Conservation (phyloP, 345 rosid species). For the Lepidium africanum region DNA sequence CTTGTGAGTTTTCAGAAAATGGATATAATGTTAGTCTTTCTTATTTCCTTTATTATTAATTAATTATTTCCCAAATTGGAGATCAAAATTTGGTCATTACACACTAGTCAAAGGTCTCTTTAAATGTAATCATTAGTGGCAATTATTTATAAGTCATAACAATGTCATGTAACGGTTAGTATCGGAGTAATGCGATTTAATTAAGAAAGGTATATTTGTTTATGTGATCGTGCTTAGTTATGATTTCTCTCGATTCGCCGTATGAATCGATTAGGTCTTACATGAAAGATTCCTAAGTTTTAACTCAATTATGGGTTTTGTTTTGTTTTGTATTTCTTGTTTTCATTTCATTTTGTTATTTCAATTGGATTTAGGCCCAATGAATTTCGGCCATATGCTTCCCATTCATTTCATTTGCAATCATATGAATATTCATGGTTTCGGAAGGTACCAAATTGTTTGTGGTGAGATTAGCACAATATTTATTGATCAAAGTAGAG, state of each 20-base stretch:
- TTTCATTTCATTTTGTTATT: neutral
- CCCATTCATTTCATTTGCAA: neutral
- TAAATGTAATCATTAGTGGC: neutral
- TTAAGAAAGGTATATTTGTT: constrained; percentile 9
- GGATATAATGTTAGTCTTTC: neutral
- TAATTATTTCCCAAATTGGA: neutral
- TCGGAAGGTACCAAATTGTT: neutral
- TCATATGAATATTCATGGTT: neutral
- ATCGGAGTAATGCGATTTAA: constrained; percentile 2
- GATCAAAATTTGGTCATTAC: neutral
- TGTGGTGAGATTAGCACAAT: too few relatives aligned
- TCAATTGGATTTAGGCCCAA: neutral
- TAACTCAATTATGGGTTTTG: neutral
- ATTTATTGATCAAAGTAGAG: too few relatives aligned
- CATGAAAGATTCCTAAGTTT: neutral
- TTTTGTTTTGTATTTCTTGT: neutral
- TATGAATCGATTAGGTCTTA: neutral
- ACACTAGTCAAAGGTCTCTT: neutral
- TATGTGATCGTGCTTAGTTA: constrained; percentile 16
- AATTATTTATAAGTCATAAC: neutral
- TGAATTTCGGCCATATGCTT: neutral
- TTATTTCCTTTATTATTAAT: neutral
- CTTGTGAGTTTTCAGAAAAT: constrained; percentile 9
- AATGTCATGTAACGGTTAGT: neutral
- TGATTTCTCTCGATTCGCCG: constrained; percentile 18